phyloP scores from a whole-genome alignment of 805 yeast species.

The Zygosaccharomyces gambellarensis region DNA sequence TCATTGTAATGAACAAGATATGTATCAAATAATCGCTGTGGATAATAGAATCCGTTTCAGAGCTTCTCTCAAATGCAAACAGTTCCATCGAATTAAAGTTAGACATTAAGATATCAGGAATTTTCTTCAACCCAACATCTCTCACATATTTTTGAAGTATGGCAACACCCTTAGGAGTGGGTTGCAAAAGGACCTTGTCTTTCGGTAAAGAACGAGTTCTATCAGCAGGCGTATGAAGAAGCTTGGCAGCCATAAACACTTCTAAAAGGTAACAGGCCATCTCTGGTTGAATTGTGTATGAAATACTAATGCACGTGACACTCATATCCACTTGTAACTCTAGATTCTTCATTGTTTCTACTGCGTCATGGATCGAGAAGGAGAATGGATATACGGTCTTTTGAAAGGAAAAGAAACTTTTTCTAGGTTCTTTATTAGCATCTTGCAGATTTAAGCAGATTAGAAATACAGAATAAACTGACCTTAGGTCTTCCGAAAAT shows the following conservation, averaged over 20 bases:
- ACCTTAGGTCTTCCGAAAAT: constrained; percentile 53
- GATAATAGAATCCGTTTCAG: constrained; percentile 51
- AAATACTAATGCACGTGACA: constrained; percentile 48
- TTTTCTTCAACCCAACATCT: constrained; percentile 46
- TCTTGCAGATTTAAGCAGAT: constrained; percentile 40
- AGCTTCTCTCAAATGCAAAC: constrained; percentile 60
- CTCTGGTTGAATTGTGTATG: constrained; percentile 49
- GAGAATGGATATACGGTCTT: constrained; percentile 42
- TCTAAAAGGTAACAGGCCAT: constrained; percentile 45
- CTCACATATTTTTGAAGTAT: constrained; percentile 57
- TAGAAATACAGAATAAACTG: constrained; percentile 52
- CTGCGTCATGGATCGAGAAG: constrained; percentile 50
- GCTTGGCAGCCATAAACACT: constrained; percentile 53
- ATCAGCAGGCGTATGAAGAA: constrained; percentile 71
- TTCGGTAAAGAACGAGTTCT: constrained; percentile 54
- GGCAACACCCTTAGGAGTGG: constrained; percentile 88
- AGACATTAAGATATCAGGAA: constrained; percentile 49
- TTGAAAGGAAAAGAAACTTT: constrained; percentile 31
- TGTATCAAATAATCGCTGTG: constrained; percentile 62
- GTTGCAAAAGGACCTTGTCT: constrained; percentile 52
- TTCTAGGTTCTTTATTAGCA: constrained; percentile 24
- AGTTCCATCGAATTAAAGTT: constrained; percentile 67
- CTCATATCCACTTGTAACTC: constrained; percentile 45
- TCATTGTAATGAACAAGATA: constrained; percentile 53
- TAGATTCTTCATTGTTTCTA: constrained; percentile 47